Evolutionary conservation across 2,329 filamentous ascomycete species (phyloP), one percentile per base, ranked within the genome.

Genomic region (Cladophialophora bantiana): DNA sequence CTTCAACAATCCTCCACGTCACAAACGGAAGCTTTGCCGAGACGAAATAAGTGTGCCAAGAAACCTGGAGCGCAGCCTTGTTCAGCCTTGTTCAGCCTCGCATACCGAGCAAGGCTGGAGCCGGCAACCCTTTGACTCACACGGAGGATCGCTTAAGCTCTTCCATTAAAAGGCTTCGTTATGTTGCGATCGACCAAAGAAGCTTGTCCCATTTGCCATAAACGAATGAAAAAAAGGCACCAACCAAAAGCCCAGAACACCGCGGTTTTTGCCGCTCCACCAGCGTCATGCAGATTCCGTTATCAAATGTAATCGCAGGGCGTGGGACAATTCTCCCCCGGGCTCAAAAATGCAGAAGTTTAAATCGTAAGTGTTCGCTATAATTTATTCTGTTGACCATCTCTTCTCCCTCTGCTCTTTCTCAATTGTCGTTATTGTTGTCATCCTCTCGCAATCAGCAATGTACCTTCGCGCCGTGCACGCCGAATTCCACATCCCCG

Each of bases 381-480:
- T 26, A 26, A 26, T 26, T 2, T 26, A 26, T 26, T 26, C 26
- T 2, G 3, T 26, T 26, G 26, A 26, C 26, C 26, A 2, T 26
- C 26, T 26, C 26, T 26, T 26, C 3, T 26, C 26, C 3, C 26
- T 26, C 2, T 26, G 26, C 26, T 26, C 26, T 26, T 26, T 26
- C 2, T 3, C 26, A 26, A 26, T 26, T 2, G 26, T 26, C 26
- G 26, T 26, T 26, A 26, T 26, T 26, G 13, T n/a, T 26, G 26
- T 26, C 26, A 26, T 26, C 26, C 26, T 26, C 26, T 26, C 26
- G 26, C 5, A 42, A 42, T 38, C 54, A 34, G 52, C n/a, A 40
- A 90, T 90, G 88, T 85, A 89, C 77, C 82, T 90, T 69, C 84
- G 81, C 20, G 76, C 75, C 10, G 80, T 75, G 15, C 86, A 89